A percentile compares a stretch with the other conserved stretches of the same genome.
Evolutionary conservation across 2,329 filamentous ascomycete species (phyloP).

Genomic region (Verticillium tricorpus): DNA sequence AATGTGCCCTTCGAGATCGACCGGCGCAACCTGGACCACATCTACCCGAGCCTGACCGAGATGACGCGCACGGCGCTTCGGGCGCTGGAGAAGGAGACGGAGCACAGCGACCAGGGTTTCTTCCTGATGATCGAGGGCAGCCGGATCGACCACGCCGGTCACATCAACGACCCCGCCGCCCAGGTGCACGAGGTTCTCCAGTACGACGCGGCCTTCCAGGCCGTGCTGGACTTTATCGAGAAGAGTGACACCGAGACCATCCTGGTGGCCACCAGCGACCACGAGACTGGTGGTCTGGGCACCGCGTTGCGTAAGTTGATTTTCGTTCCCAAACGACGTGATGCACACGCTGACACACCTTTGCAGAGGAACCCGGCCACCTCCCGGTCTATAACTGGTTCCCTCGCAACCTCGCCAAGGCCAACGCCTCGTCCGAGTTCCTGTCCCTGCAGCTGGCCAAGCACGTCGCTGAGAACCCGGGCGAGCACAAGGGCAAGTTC

Average conservation of each 20-base stretch:
- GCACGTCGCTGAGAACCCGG: conserved; percentile 44
- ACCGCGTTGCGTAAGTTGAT: conserved; percentile 65
- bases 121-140: conserved; percentile 99
- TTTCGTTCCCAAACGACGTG: conserved; percentile 14
- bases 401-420: conserved; percentile 69
- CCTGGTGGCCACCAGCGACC: conserved; percentile 87
- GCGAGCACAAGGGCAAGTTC: conserved; percentile 32
- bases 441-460: conserved; percentile 58
- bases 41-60: conserved; percentile 85
- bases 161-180: conserved; percentile 77
- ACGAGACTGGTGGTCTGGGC: conserved; percentile 89
- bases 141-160: conserved; percentile 91
- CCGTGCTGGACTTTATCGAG: conserved; percentile 80
- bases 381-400: conserved; percentile 69
- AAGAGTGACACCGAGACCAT: conserved; percentile 69
- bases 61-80: conserved; percentile 82
- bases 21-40: conserved; percentile 68
- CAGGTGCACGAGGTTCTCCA: conserved; percentile 92
- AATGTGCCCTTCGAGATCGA: conserved; percentile 96
- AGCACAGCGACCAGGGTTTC: conserved; percentile 84
- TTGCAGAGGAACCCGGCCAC: conserved; percentile 42
- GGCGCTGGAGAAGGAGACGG: conserved; percentile 75
- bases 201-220: conserved; percentile 81
- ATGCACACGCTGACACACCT: conserved; percentile 34
- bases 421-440: conserved; percentile 73